Evolutionary conservation across 352 stramenopile species (phyloP), one percentile per base, ranked within the genome.

Genomic region (Globisporangium heterothallicum): DNA sequence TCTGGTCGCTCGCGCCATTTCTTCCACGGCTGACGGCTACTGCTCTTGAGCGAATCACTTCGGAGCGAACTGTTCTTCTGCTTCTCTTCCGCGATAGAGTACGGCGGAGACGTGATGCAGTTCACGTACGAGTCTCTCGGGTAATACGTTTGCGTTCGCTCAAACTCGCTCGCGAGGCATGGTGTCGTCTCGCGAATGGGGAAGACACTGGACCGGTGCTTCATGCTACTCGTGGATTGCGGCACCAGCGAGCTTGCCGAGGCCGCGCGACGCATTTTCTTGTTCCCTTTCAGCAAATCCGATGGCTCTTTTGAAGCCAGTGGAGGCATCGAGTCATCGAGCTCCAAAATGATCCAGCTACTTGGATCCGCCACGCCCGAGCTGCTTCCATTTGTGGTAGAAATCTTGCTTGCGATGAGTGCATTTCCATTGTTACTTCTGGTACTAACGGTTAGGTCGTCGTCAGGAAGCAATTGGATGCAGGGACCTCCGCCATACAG

Each of bases 401-500:
- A 55, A 16, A 6, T 43, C 29, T 18, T 52, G 38, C 12, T 18
- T 38, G 32, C 32, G 8, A 18, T 1, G 32, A 18, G 32, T 18
- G 12, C 32, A 18, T 18, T 29, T 7, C 24, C 30, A 21, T 44
- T 14, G 24, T 13, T 29, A 12, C 2, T 35, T n/a, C 30, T 36
- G 4, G 21, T 19, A 18, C 14, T 3, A 44, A 24, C 42, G n/a
- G 27, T 14, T 4, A 41, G 30, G 3, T 13, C 4, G n/a, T 32
- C 24, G 18, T 45, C 47, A 0, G 61, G 18, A 32, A 52, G 56
- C 25, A 74, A 30, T 59, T 76, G 60, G 35, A 88, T 88, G 43
- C 70, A 84, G 4, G 78, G 78, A 10, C 78, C 78, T 21, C 78
- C 78, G 25, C 78, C 72, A 25, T 89, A 89, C 1, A 86, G 52